These are phyloP conservation scores for Fusarium scirpi DNA, from an alignment of 2,329 filamentous ascomycete species.

Conservation along the genomic window DNA sequence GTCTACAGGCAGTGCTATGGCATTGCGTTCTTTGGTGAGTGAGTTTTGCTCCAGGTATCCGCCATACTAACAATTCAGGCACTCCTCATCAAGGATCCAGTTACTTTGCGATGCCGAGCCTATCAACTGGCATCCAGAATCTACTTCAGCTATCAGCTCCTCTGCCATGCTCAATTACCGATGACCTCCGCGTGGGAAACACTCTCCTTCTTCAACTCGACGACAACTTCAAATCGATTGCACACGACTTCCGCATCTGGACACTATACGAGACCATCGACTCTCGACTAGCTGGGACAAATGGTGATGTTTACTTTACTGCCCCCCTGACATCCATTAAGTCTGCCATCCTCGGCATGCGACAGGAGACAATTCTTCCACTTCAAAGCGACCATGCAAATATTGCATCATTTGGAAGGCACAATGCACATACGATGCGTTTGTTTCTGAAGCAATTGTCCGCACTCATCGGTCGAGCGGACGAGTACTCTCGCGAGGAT, in stretches of 20 bases:
- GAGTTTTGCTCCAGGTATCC: background rate
- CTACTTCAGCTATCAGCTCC: conserved; percentile 64
- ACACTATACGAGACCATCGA: conserved; percentile 73
- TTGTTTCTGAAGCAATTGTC: conserved; percentile 54
- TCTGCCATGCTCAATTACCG: conserved; percentile 62
- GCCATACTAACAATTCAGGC: conserved; percentile 50
- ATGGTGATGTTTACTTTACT: conserved; percentile 66
- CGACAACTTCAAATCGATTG: conserved; percentile 67
- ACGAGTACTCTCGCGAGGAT: conserved; percentile 47
- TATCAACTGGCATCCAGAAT: conserved; percentile 65
- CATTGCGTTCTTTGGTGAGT: conserved; percentile 69
- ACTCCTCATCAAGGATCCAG: conserved; percentile 73
- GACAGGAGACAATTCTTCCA: conserved; percentile 64
- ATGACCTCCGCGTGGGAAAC: conserved; percentile 64
- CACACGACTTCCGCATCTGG: conserved; percentile 71
- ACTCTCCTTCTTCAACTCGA: conserved; percentile 62
- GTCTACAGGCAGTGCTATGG: conserved; percentile 70
- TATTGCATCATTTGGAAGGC: conserved; percentile 65
- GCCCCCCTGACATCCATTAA: conserved; percentile 70
- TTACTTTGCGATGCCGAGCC: conserved; percentile 69
- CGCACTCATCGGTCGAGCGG: conserved; percentile 50
- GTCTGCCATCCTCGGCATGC: conserved; percentile 63
- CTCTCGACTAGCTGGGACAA: conserved; percentile 63
- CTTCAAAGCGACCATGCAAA: conserved; percentile 67
- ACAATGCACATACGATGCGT: conserved; percentile 62